Conservation (phyloP, 2,329 filamentous ascomycete species). For the Diplocarpon mali region DNA sequence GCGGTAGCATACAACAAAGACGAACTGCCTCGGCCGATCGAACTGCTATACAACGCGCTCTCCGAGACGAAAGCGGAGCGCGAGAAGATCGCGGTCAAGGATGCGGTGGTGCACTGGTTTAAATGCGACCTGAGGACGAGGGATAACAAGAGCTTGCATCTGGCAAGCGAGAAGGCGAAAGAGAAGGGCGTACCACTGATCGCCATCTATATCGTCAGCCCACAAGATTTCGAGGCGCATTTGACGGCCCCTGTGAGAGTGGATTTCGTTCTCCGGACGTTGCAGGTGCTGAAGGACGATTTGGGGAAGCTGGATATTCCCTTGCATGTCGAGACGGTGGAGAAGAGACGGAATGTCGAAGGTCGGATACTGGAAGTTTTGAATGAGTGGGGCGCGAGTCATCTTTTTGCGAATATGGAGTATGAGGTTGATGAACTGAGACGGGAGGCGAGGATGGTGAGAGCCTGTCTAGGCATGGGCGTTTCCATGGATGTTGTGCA, state of each 20-base stretch:
- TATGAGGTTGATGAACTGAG: constrained; percentile 87
- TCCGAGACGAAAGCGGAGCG: constrained; percentile 46
- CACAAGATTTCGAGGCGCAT: constrained; percentile 78
- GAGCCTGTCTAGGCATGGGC: constrained; percentile 46
- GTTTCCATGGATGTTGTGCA: constrained; percentile 63
- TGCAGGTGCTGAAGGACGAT: constrained; percentile 54
- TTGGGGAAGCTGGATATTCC: constrained; percentile 65
- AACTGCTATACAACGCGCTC: constrained; percentile 51
- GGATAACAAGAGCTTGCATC: constrained; percentile 63
- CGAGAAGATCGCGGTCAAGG: constrained; percentile 38
- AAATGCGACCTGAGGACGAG: constrained; percentile 64
- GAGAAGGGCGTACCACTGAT: constrained; percentile 61
- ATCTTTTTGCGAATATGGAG: constrained; percentile 75
- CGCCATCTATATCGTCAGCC: constrained; percentile 67
- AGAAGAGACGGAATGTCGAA: constrained; percentile 52
- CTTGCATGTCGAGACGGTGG: constrained; percentile 61
- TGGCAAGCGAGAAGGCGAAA: constrained; percentile 57
- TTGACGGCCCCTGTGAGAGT: constrained; percentile 60
- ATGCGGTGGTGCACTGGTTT: constrained; percentile 80
- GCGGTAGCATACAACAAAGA: constrained; percentile 64
- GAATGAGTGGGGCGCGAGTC: constrained; percentile 59
- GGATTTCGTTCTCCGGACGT: constrained; percentile 68
- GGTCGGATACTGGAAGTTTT: constrained; percentile 52
- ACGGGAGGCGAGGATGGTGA: constrained; percentile 59
- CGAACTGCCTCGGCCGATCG: constrained; percentile 61